Conservation (phyloP, 2,329 filamentous ascomycete genomes). For the Sclerotinia trifoliorum region DNA sequence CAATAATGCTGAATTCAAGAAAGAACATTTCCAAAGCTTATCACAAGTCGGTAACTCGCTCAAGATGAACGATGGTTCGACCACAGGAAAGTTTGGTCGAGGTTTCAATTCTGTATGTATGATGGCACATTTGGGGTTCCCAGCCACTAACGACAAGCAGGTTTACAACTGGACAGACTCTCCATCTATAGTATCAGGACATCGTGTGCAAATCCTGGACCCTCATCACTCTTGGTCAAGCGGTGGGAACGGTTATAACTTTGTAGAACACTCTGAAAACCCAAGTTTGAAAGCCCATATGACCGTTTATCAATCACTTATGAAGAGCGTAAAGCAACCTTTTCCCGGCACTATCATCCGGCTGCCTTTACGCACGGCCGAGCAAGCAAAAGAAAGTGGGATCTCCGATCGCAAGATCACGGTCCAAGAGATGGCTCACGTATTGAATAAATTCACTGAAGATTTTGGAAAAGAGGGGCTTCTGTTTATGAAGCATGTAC, state of each 20-base stretch:
- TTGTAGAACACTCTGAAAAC: conserved; percentile 33
- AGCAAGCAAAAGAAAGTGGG: conserved; percentile 35
- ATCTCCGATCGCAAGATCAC: conserved; percentile 36
- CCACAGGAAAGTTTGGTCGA: conserved; percentile 42
- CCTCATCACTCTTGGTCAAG: conserved; percentile 40
- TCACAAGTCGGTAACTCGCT: conserved; percentile 38
- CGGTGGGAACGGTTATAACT: conserved; percentile 39
- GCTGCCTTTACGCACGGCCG: conserved; percentile 38
- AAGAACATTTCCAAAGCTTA: conserved; percentile 39
- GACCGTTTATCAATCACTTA: conserved; percentile 35
- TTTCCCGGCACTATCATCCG: conserved; percentile 41
- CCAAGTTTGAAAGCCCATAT: conserved; percentile 38
- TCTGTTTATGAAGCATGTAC: conserved; percentile 40
- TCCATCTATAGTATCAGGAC: conserved; percentile 40
- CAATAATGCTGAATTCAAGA: conserved; percentile 39
- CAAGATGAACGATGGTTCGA: conserved; percentile 37
- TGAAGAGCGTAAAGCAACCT: conserved; percentile 26
- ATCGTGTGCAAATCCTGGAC: conserved; percentile 39
- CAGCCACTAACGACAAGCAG: conserved; percentile 26
- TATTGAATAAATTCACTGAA: conserved; percentile 34
- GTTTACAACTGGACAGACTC: conserved; percentile 43
- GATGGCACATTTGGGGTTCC: not conserved
- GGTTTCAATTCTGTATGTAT: conserved; percentile 41
- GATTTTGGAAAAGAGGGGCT: conserved; percentile 38
- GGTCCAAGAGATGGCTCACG: conserved; percentile 34